Conservation (phyloP, 2,329 filamentous ascomycete genomes). For the Aspergillus thermomutatus region DNA sequence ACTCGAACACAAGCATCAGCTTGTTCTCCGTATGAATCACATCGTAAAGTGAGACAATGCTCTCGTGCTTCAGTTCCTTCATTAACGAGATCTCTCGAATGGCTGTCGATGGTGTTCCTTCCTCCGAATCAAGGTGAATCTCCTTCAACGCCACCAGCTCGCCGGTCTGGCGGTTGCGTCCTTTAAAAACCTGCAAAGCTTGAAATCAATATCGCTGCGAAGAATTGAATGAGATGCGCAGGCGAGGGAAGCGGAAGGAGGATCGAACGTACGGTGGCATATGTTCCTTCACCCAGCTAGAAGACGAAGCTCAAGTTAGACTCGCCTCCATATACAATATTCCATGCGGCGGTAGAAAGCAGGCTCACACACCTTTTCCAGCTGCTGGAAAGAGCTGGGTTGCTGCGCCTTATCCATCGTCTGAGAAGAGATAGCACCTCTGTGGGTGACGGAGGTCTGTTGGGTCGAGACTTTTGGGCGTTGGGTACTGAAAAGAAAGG, state of each 20-base stretch:
- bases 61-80: conserved; percentile 99
- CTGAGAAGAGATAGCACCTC: conserved; percentile 8
- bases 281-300: conserved; percentile 89
- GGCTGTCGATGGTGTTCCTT: conserved; percentile 93
- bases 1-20: conserved; percentile 98
- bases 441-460: conserved; percentile 12
- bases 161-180: conserved; percentile 92
- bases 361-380: conserved; percentile 65
- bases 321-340: background rate
- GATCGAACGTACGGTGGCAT: conserved; percentile 74
- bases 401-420: conserved; percentile 88
- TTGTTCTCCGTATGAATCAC: conserved; percentile 99
- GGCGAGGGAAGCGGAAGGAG: conserved; percentile 1
- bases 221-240: background rate
- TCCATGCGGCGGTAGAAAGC: conserved; percentile 3
- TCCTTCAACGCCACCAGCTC: conserved; percentile 97
- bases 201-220: conserved; percentile 15
- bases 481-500: conserved; percentile 32
- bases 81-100: conserved; percentile 98
- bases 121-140: conserved; percentile 97
- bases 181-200: conserved; percentile 81
- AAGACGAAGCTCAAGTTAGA: conserved; percentile 27
- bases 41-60: conserved; percentile 95
- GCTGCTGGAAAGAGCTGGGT: conserved; percentile 96
- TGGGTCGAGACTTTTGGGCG: conserved; percentile 15